Evolutionary conservation across 129 eudicot genomes (phyloP), one percentile per base, ranked within the genome.

Genomic region (Centella asiatica): DNA sequence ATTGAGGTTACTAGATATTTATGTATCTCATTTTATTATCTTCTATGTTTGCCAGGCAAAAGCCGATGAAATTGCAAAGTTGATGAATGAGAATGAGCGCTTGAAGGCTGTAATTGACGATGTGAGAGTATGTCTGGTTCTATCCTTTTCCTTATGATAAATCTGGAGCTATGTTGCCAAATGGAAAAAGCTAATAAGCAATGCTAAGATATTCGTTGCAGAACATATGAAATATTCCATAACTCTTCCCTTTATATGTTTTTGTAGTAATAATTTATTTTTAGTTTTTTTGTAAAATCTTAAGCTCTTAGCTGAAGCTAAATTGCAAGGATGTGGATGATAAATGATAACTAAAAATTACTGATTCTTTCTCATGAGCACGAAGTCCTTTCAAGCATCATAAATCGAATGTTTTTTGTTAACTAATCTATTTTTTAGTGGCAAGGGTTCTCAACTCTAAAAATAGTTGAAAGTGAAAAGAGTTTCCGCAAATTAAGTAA

Each of bases 11-110:
- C n/a, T n/a, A 2, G 8, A 33, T 45, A 10, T 58, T n/a, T 58
- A 58, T 11, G 9, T 34, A 7, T 40, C 37, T 19, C 44, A 10
- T 6, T 0, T 58, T 33, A 29, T 1, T 17, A 33, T n/a, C 10
- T n/a, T 37, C 5, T 31, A 6, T 60, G 33, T 42, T 62, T 74
- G 55, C 72, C 80, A 92, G 98, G 80, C 88, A 75, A 92, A 92
- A 77, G 98, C 96, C 60, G 96, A 92, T 76, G 96, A 87, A 78
- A 87, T 92, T 69, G 82, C 87, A 48, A 87, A 69, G 68, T 57
- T 92, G 70, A 81, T 84, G 96, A 84, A 71, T 70, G 98, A 87
- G 73, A 92, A 92, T 34, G 98, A 92, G 83, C 96, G 80, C 62
- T 76, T 92, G 71, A 84, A 92, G 76, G 72, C 79, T 56, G 76